phyloP scores from a whole-genome alignment of 2,329 filamentous ascomycete species.

The Aspergillus niger region DNA sequence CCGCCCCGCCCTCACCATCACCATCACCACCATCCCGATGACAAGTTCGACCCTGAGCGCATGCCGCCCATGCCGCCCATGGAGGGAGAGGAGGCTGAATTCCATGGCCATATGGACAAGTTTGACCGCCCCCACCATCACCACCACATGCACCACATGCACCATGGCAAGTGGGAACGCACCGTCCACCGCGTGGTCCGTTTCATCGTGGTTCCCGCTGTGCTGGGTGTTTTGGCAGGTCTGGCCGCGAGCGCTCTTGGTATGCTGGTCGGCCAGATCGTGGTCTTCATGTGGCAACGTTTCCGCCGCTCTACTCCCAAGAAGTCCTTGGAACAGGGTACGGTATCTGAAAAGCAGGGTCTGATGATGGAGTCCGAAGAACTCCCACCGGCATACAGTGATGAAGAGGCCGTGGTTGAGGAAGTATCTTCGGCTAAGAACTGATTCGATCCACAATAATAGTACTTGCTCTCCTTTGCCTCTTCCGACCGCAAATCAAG shows the following conservation, averaged over 20 bases:
- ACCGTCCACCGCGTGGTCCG: conserved; percentile 45
- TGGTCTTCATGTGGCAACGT: conserved; percentile 49
- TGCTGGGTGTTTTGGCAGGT: conserved; percentile 50
- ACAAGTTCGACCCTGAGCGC: conserved; percentile 12
- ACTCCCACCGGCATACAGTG: conserved; percentile 40
- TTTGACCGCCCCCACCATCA: conserved; percentile 25
- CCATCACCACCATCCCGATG: conserved; percentile 12
- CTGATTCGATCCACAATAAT: conserved; percentile 17
- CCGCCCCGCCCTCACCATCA: conserved; percentile 15
- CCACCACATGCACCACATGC: conserved; percentile 35
- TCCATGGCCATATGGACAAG: not conserved
- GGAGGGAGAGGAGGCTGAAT: conserved; percentile 17
- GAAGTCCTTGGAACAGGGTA: conserved; percentile 38
- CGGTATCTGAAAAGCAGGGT: conserved; percentile 46
- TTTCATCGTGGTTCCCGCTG: conserved; percentile 48
- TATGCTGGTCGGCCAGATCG: conserved; percentile 50
- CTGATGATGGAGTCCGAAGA: conserved; percentile 41
- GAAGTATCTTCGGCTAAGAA: conserved; percentile 34
- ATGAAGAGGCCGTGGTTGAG: conserved; percentile 30
- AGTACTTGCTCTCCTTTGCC: not conserved
- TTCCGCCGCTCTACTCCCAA: conserved; percentile 36
- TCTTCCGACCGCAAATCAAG: not conserved
- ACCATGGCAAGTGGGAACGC: conserved; percentile 40
- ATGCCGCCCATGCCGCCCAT: conserved; percentile 4
- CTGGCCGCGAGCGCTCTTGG: conserved; percentile 49